phyloP scores from a whole-genome alignment of 305 asterid genomes.

The Fraxinus dipetala region DNA sequence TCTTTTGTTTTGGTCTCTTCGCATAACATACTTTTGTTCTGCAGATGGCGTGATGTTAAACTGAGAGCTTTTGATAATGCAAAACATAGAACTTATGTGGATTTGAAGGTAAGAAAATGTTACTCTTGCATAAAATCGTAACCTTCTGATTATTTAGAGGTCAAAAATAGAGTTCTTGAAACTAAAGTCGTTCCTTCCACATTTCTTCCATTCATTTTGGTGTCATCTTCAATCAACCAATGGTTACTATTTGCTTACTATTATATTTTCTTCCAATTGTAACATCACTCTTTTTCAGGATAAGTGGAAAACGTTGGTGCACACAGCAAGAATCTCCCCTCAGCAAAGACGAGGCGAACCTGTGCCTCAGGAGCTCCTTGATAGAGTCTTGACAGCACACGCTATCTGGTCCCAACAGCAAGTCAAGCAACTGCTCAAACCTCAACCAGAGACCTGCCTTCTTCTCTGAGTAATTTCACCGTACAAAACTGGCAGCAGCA shows the following conservation, averaged over 20 bases:
- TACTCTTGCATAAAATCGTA: not conserved
- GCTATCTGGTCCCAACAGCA: slow-evolving; percentile 97
- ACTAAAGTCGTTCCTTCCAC: not conserved
- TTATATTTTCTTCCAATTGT: not conserved
- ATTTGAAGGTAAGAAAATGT: slow-evolving; percentile 62
- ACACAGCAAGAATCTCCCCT: slow-evolving; percentile 94
- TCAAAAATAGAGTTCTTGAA: not conserved
- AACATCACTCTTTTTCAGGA: slow-evolving; percentile 44
- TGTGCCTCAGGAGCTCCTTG: slow-evolving; percentile 91
- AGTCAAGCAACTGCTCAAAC: slow-evolving; percentile 73
- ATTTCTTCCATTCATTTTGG: not conserved
- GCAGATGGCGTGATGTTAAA: slow-evolving; percentile 98
- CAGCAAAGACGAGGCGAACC: slow-evolving; percentile 99
- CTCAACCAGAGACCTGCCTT: slow-evolving; percentile 53
- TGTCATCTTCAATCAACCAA: not conserved
- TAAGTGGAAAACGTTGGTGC: slow-evolving; percentile 97
- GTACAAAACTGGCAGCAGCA: not conserved
- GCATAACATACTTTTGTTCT: not conserved
- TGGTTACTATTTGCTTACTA: not conserved
- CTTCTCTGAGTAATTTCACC: slow-evolving; percentile 38
- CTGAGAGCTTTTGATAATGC: slow-evolving; percentile 84
- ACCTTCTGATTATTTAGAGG: not conserved
- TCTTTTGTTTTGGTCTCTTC: not conserved
- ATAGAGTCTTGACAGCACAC: slow-evolving; percentile 81
- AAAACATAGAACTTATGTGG: slow-evolving; percentile 89